Percentiles rank a stretch among this genome's conserved stretches.
These are phyloP conservation scores for Candida nanaspora DNA, from an alignment of 805 yeast genomes.

Conservation along the genomic window DNA sequence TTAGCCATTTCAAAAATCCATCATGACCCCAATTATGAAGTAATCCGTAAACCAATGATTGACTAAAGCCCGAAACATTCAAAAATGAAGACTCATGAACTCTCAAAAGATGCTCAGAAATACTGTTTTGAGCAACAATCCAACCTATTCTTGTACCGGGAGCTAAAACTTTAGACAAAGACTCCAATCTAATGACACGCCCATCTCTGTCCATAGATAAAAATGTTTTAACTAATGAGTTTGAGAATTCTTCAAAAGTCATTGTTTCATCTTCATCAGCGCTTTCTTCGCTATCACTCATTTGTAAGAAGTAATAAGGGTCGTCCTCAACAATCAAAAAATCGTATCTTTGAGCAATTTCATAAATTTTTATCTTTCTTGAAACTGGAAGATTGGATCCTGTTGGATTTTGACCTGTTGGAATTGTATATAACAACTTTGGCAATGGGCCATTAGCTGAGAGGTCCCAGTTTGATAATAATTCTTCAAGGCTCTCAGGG, in stretches of 20 bases:
- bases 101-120: slow-evolving; percentile 54
- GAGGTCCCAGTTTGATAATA: slow-evolving; percentile 45
- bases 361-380: slow-evolving; percentile 63
- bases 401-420: slow-evolving; percentile 93
- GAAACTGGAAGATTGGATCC: slow-evolving; percentile 68
- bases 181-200: slow-evolving; percentile 72
- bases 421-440: slow-evolving; percentile 72
- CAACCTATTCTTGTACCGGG: slow-evolving; percentile 84
- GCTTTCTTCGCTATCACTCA: slow-evolving; percentile 58
- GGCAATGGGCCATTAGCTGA: slow-evolving; percentile 43
- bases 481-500: slow-evolving; percentile 40
- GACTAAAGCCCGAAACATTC: slow-evolving; percentile 65
- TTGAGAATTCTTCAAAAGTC: slow-evolving; percentile 50
- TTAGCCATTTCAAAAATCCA: slow-evolving; percentile 77
- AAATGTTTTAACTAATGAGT: slow-evolving; percentile 60
- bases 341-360: slow-evolving; percentile 69
- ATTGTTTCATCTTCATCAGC: slow-evolving; percentile 4
- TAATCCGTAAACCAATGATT: slow-evolving; percentile 53
- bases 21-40: slow-evolving; percentile 73
- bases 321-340: slow-evolving; percentile 81
- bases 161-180: slow-evolving; percentile 76
- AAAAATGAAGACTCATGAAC: slow-evolving; percentile 68
- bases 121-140: slow-evolving; percentile 56
- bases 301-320: slow-evolving; percentile 88
- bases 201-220: slow-evolving; percentile 68